Conservation (phyloP, 768 basidiomycete species). For the Dentipellis fragilis region DNA sequence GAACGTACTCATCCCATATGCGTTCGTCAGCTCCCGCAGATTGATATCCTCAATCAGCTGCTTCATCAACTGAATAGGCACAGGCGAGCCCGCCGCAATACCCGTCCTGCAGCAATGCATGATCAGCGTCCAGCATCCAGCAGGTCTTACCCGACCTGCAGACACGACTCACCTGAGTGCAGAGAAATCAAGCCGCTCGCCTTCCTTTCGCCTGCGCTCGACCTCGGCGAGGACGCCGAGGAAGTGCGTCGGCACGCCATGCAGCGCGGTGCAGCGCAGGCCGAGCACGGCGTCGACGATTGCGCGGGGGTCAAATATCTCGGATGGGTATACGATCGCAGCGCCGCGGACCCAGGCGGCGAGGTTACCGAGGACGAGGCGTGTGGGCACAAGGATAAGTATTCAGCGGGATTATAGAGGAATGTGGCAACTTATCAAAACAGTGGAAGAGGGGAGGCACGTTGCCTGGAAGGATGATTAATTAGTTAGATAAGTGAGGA, state of each 20-base stretch:
- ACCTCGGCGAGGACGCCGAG: conserved; percentile 64
- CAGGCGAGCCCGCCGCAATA: conserved; percentile 70
- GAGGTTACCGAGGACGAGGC: conserved; percentile 74
- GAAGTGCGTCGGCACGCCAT: conserved; percentile 84
- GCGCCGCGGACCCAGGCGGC: conserved; percentile 69
- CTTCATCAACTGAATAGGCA: conserved; percentile 76
- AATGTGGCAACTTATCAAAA: conserved; percentile 60
- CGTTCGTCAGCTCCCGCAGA: conserved; percentile 60
- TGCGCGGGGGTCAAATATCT: conserved; percentile 48
- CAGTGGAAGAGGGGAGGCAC: conserved; percentile 81
- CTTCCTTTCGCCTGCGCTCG: conserved; percentile 36
- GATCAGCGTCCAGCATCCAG: neutral
- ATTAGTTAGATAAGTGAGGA: too few relatives aligned
- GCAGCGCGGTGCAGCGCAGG: conserved; percentile 69
- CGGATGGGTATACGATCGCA: conserved; percentile 67
- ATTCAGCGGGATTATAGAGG: neutral
- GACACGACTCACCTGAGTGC: conserved; percentile 38
- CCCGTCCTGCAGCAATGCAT: conserved; percentile 47
- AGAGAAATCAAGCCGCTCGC: conserved; percentile 37
- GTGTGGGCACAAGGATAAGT: conserved; percentile 24
- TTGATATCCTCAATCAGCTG: conserved; percentile 58
- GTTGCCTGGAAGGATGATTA: conserved; percentile 42
- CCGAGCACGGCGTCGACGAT: conserved; percentile 62
- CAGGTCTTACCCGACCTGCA: neutral
- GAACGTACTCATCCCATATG: conserved; percentile 79